phyloP scores from a whole-genome alignment of 2,329 filamentous ascomycete species.

The Hypoxylon sp. region DNA sequence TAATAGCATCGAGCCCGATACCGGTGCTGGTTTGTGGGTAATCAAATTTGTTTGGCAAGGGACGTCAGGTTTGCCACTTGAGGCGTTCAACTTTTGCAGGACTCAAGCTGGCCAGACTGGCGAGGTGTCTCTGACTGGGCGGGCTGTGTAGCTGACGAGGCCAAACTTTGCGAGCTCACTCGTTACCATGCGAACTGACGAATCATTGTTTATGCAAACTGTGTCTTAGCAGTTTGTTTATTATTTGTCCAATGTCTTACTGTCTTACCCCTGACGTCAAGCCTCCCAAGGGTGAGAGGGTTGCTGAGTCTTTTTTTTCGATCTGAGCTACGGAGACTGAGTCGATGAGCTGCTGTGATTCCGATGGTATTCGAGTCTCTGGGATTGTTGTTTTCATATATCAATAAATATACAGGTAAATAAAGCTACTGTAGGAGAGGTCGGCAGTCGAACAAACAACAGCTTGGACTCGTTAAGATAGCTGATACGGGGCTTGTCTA shows the following conservation, averaged over 20 bases:
- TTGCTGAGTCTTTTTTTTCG: conserved; percentile 12
- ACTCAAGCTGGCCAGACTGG: too few relatives aligned
- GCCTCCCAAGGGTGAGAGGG: conserved; percentile 8
- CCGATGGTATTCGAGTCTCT: too few relatives aligned
- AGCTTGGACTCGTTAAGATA: too few relatives aligned
- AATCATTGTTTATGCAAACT: conserved; percentile 1
- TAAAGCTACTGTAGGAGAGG: too few relatives aligned
- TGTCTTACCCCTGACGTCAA: conserved; percentile 24
- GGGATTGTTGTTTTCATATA: too few relatives aligned
- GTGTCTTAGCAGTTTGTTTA: neutral
- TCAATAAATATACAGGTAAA: too few relatives aligned
- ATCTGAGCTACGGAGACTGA: neutral
- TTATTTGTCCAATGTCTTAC: conserved; percentile 6
- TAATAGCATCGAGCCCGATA: neutral
- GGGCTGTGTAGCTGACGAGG: neutral
- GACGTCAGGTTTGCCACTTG: neutral
- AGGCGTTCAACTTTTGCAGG: neutral
- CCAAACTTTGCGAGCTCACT: neutral
- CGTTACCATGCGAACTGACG: neutral
- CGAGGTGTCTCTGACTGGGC: too few relatives aligned
- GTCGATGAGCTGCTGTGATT: neutral
- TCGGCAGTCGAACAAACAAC: too few relatives aligned
- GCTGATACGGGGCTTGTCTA: neutral
- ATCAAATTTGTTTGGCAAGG: neutral
- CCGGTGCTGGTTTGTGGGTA: too few relatives aligned